Evolutionary conservation across 257 asterid genomes (phyloP), one percentile per base, ranked within the genome.

Genomic region (Solanum megistacrolobum): DNA sequence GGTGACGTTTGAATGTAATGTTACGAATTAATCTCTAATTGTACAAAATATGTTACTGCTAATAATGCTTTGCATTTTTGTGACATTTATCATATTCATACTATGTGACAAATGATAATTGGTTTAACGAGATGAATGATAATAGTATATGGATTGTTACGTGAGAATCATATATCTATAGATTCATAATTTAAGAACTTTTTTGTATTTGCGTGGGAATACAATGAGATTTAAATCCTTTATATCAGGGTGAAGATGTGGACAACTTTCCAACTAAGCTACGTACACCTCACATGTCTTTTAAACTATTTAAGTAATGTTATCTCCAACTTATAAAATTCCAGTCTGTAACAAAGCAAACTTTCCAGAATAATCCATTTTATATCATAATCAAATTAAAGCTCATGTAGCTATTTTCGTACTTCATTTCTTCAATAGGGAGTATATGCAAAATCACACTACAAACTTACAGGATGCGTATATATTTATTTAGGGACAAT

Each of bases 1-100:
- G 90, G 89, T 89, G 71, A 48, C 65, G 69, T 82, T 82, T 82
- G 71, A 82, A 82, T 34, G 6, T 23, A 46, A 29, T 46, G 69
- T 48, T 27, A 29, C 84, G 25, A 74, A 25, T 43, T 27, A 29
- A 79, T 78, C 38, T 78, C 65, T 58, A 41, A 13, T 25, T 78
- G 65, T 25, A 31, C 39, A 16, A 71, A 71, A 46, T 76, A 76
- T 6, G 62, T 25, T 12, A 76, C 12, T 39, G 12, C 34, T 25
- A 76, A 39, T 39, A 12, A 36, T 76, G 55, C 62, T 76, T 76
- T 38, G 14, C 35, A 39, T 27, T 76, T 38, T 76, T 38, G 58
- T n/a, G 43, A 9, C 58, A 76, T n/a, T n/a, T 12, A 38, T 38
- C 23, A n/a, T 23, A 76, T 38, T 76, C 83, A n/a, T 76, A 38